Base-by-base conservation (phyloP, 805 yeast species). In the Candida ascalaphidarum region DNA sequence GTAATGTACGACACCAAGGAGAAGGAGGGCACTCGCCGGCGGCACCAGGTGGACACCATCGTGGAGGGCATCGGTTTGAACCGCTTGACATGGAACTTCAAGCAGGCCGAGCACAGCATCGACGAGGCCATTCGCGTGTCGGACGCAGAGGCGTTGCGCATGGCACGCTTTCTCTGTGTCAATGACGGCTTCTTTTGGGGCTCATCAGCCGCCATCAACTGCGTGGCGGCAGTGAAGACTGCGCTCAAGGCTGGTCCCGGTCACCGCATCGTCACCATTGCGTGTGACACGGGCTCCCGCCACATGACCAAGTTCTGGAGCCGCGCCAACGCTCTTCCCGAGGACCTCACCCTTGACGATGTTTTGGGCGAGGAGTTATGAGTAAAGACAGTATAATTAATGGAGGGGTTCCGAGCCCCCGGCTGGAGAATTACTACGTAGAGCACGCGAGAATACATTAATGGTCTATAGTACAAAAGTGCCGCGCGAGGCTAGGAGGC, bases 41-140 rank as follows among this genome's bases (percentile, higher is more conserved):
- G 98, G 41, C 97, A 92, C 52, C 98, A 89, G 55, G 97, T 89
- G 2, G 98, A 89, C 52, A 92, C 97, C 0, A 47, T 88, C 2
- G 78, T 89, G 3, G 98, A 89, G 53, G 98, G 98, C 0, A 81
- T 89, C 17, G 98, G 98, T 0, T 57, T 89, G 33, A 92, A 85
- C 43, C 63, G 98, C 37, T 59, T 92, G 15, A 89, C 98, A 0
- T 69, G 71, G 44, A 89, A 89, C 51, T 83, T 89, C 51, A 55
- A 65, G 25, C 70, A 67, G 27, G 97, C 85, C 2, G 85, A 82
- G 41, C 46, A 52, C 1, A 67, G 52, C 33, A 76, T 89, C 10
- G 94, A 85, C 47, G 88, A 77, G 36, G 78, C 96, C 0, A 64
- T 83, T 12, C 62, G 86, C 33, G 95, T 89, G 2, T 54, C 74